Conservation (phyloP, 805 yeast genomes). For the Starmerella riodocensis region DNA sequence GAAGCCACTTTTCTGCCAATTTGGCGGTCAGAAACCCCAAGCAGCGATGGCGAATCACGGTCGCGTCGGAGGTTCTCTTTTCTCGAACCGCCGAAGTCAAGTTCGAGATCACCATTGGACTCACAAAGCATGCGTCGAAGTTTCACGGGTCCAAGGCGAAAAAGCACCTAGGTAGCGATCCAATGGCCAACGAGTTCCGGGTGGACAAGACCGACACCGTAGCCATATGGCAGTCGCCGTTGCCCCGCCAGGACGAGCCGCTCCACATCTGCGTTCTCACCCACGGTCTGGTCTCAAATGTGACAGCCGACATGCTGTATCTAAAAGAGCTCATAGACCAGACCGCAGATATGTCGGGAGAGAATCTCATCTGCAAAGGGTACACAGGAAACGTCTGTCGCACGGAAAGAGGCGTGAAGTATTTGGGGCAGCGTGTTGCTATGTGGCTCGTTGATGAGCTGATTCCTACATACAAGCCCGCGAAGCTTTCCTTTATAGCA, state of each 20-base stretch:
- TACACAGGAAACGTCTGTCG: conserved; percentile 72
- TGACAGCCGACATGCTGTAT: conserved; percentile 80
- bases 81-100: conserved; percentile 53
- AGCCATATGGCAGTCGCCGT: conserved; percentile 66
- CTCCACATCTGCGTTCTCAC: conserved; percentile 75
- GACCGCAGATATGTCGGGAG: conserved; percentile 33
- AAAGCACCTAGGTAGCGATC: conserved; percentile 6
- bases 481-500: conserved; percentile 70
- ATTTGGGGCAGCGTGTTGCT: conserved; percentile 69
- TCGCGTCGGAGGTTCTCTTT: conserved; percentile 67
- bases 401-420: conserved; percentile 79
- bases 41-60: conserved; percentile 69
- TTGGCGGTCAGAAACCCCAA: conserved; percentile 35
- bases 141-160: conserved; percentile 4
- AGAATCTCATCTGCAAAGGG: conserved; percentile 69
- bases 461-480: conserved; percentile 34
- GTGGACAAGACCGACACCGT: conserved; percentile 40
- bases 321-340: conserved; percentile 66
- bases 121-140: conserved; percentile 20
- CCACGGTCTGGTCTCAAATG: conserved; percentile 86
- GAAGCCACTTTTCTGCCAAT: conserved; percentile 48
- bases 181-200: conserved; percentile 10
- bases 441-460: conserved; percentile 51
- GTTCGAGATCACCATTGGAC: conserved; percentile 47
- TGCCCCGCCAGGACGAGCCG: conserved; percentile 38